Evolutionary conservation across 768 basidiomycete genomes (phyloP), one percentile per base, ranked within the genome.

Genomic region (Boletus bicolor): DNA sequence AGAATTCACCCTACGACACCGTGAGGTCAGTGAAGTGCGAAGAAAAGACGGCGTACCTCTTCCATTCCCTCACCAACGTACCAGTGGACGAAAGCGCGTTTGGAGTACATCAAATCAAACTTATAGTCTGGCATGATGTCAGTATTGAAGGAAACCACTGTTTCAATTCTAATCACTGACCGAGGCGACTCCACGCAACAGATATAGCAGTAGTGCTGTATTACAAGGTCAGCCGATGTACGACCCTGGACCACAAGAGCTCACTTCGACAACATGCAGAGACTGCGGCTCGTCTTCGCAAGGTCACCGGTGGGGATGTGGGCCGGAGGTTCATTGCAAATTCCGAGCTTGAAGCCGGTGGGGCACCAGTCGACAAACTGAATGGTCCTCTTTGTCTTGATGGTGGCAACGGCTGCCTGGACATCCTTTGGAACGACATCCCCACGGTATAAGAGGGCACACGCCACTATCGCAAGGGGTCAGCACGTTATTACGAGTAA

Each of bases 11-110:
- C 79, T 84, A 48, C n/a, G 52, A 44, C 26, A 4, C 11, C 14
- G 41, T 70, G 17, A 66, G 62, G 14, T 11, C 19, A 9, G 42
- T 51, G 30, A 43, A 53, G 15, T 17, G 26, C 51, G 37, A 60
- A 36, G 17, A 54, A 39, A 17, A 53, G 48, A 49, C 8, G 9
- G 60, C 72, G 34, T 58, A 78, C 83, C 80, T 98, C 96, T 72
- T 98, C 96, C 96, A 98, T 98, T 79, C 96, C 96, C 77, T 98
- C 95, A 70, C 95, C 95, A 59, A 97, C 95, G 68, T 95, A 96
- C 93, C 93, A 90, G 72, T 91, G 88, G 26, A 90, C 87, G 61
- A 92, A 92, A 46, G 91, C 91, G 72, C 91, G 90, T 74, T 92
- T 97, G 58, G 94, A 95, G 80, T 96, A 98, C 75, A 98, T 85